Conservation (phyloP, 768 basidiomycete species). For the Boletus vermiculosoides region DNA sequence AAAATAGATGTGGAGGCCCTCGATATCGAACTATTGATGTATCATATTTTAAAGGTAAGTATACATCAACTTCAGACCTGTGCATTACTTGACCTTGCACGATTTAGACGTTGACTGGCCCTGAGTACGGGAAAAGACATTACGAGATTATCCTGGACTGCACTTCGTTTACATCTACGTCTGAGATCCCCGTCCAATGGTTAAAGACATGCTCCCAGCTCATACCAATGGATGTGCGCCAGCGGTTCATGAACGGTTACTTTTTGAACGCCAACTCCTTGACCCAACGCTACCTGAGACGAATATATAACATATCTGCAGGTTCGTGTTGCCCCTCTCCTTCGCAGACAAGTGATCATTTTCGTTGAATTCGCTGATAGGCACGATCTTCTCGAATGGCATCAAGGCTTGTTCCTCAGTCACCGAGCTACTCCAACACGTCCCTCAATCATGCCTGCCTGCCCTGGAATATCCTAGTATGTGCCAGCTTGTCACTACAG, state of each 20-base stretch:
- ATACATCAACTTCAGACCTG: neutral
- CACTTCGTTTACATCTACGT: slow-evolving; percentile 70
- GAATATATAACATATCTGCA: slow-evolving; percentile 68
- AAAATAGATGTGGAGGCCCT: slow-evolving; percentile 76
- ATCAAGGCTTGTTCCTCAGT: slow-evolving; percentile 65
- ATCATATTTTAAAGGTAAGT: slow-evolving; percentile 71
- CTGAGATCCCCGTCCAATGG: slow-evolving; percentile 81
- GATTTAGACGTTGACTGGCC: slow-evolving; percentile 51
- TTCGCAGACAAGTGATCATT: neutral
- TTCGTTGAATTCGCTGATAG: slow-evolving; percentile 30
- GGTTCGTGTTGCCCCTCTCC: slow-evolving; percentile 32
- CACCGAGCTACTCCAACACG: slow-evolving; percentile 53
- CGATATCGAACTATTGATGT: slow-evolving; percentile 76
- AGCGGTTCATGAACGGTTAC: slow-evolving; percentile 57
- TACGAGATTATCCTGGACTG: slow-evolving; percentile 83
- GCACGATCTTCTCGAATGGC: slow-evolving; percentile 48
- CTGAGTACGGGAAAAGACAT: slow-evolving; percentile 44
- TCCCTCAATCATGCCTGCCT: slow-evolving; percentile 48
- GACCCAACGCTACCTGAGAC: slow-evolving; percentile 70
- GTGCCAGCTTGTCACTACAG: slow-evolving; percentile 16
- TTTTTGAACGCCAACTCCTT: slow-evolving; percentile 73
- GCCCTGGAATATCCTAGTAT: slow-evolving; percentile 56
- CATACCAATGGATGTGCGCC: slow-evolving; percentile 66
- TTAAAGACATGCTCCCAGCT: slow-evolving; percentile 75
- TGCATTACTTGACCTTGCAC: neutral